Conservation (phyloP, 148 eudicot species). For the Rhododendron kiyosumense region DNA sequence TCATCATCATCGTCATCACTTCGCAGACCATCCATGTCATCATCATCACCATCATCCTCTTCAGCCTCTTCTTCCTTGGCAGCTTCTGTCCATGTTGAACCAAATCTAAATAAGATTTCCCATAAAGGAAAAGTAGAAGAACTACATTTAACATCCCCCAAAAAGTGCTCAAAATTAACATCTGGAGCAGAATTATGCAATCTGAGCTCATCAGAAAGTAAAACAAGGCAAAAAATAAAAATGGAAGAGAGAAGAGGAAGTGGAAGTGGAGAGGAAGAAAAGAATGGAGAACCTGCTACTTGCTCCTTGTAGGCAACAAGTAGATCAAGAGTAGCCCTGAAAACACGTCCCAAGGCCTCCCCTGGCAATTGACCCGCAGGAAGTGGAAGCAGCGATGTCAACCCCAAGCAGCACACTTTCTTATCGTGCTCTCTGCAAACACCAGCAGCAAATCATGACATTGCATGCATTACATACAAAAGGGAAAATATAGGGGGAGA, state of each 20-base stretch:
- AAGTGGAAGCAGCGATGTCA: slow-evolving; percentile 77
- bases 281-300: slow-evolving; percentile 55
- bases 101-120: not conserved
- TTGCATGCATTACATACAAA: not conserved
- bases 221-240: not conserved
- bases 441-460: not conserved
- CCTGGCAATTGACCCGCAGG: slow-evolving; percentile 79
- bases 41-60: slow-evolving; percentile 60
- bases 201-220: not conserved
- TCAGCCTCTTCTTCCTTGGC: slow-evolving; percentile 64
- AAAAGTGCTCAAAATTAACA: not conserved
- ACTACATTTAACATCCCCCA: not conserved
- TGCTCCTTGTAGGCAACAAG: slow-evolving; percentile 95
- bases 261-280: not conserved
- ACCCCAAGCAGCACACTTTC: slow-evolving; percentile 96
- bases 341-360: slow-evolving; percentile 88
- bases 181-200: not conserved
- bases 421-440: slow-evolving; percentile 86
- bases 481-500: too few relatives aligned
- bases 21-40: slow-evolving; percentile 78
- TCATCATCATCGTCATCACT: slow-evolving; percentile 81
- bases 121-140: not conserved
- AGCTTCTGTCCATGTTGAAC: slow-evolving; percentile 45
- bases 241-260: not conserved
- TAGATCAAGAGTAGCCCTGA: slow-evolving; percentile 77